Percentiles rank a stretch among this genome's conserved stretches.
phyloP scores from a whole-genome alignment of 2,329 filamentous ascomycete species.

The Xylogone sp. region DNA sequence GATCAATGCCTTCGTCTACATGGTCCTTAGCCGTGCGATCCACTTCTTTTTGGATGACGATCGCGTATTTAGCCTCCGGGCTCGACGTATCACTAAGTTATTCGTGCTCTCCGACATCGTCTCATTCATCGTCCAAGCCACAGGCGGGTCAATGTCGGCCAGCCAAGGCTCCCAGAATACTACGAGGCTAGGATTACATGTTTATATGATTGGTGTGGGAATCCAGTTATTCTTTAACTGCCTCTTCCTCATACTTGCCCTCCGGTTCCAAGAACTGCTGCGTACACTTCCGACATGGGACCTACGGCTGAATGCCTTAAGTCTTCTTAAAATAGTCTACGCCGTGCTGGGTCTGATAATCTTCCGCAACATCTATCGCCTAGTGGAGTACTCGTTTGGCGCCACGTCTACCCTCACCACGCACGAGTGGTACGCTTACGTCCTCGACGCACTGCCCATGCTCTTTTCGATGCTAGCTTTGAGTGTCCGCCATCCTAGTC shows the following conservation, averaged over 20 bases:
- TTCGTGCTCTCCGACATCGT: conserved; percentile 41
- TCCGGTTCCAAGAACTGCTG: background rate
- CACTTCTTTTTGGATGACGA: conserved; percentile 25
- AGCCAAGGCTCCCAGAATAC: conserved; percentile 18
- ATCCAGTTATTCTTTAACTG: background rate
- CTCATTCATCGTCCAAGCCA: conserved; percentile 40
- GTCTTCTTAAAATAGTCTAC: no score
- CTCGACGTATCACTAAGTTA: conserved; percentile 31
- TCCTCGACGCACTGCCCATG: no score
- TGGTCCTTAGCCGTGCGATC: conserved; percentile 15
- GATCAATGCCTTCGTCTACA: conserved; percentile 16
- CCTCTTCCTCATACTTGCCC: conserved; percentile 1
- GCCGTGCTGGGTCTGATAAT: no score
- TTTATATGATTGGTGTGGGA: conserved; percentile 2
- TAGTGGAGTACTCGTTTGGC: no score
- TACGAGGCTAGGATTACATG: background rate
- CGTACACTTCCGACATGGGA: no score
- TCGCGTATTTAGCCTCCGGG: conserved; percentile 22
- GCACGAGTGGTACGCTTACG: no score
- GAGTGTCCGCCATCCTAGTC: no score
- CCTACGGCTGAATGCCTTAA: no score
- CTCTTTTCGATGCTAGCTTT: no score
- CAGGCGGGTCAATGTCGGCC: conserved; percentile 31
- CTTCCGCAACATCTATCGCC: no score
- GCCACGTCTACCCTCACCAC: no score